Conservation (phyloP, 2,329 filamentous ascomycete genomes). For the Aspergillus neoniger region DNA sequence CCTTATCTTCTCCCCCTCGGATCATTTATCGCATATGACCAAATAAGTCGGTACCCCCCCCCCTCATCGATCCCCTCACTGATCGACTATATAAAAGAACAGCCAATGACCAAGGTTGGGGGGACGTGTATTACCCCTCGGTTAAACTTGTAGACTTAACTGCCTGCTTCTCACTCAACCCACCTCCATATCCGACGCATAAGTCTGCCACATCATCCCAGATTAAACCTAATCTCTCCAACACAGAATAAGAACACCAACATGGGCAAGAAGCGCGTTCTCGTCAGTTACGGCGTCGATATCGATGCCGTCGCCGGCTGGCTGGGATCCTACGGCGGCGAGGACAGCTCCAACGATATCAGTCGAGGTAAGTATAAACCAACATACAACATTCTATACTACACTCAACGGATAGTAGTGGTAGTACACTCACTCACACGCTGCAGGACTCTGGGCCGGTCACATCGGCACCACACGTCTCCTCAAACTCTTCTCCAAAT, state of each 20-base stretch:
- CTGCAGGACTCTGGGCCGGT: conserved; percentile 64
- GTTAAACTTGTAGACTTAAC: neutral
- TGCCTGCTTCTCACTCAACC: neutral
- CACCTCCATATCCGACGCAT: neutral
- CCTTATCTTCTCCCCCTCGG: neutral
- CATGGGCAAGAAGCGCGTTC: conserved; percentile 53
- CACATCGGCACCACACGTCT: conserved; percentile 66
- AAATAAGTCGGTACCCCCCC: neutral
- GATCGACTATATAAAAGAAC: neutral
- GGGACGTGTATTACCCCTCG: neutral
- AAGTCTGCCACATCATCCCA: neutral
- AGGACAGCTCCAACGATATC: conserved; percentile 72
- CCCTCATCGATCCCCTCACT: neutral
- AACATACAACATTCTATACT: neutral
- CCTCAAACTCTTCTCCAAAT: conserved; percentile 70
- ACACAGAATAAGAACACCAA: neutral
- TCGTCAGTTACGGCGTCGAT: conserved; percentile 67
- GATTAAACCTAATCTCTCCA: too few relatives aligned
- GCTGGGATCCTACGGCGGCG: conserved; percentile 73
- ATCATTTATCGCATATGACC: neutral
- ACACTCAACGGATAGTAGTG: too few relatives aligned
- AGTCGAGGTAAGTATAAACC: conserved; percentile 57
- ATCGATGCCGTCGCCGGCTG: conserved; percentile 76
- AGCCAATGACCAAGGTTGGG: neutral
- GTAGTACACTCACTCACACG: neutral